Base-by-base conservation (phyloP, 192 early-diverging fungal genomes). In the Rhizophagus sp. region DNA sequence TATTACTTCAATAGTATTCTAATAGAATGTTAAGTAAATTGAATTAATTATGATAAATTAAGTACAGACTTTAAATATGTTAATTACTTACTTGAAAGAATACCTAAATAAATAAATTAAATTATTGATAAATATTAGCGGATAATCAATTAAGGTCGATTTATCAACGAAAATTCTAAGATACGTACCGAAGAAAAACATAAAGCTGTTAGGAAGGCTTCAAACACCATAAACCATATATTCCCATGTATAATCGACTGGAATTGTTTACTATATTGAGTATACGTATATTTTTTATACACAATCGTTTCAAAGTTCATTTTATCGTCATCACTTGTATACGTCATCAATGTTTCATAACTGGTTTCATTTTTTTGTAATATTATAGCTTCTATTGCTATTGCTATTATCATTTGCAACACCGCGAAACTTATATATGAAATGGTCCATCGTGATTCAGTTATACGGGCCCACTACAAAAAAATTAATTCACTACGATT, bases 1-100 rank as follows among this genome's bases (percentile, higher is more conserved):
- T 39, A 76, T 76, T 62, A 76, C 19, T 10, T 76, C 75, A n/a
- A 76, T 76, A 1, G 75, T 76, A 44, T 76, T 76, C 75, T 76
- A 76, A 63, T 30, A 11, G 33, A 36, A 39, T 6, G 62, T 17
- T 36, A 44, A 63, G 11, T 57, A 25, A 34, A 41, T 4, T 8
- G 39, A 41, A 49, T 63, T 39, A 30, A 25, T 76, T 1, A 70
- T 25, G 2, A 22, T 44, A 70, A 70, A 22, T 12, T 66, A 11
- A 68, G 6, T 19, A 39, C 24, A 11, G 19, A 17, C 6, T 24
- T n/a, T 36, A 34, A 34, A 61, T 25, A 61, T 44, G 7, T 47
- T 0, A 19, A n/a, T n/a, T 2, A 11, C 75, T 76, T 76, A 76
- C 75, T 76, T 76, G 75, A 76, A 64, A 76, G 22, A 44, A 76